These are phyloP conservation scores for Solanum sejunctum DNA, from an alignment of 257 asterid genomes.

Conservation along the genomic window DNA sequence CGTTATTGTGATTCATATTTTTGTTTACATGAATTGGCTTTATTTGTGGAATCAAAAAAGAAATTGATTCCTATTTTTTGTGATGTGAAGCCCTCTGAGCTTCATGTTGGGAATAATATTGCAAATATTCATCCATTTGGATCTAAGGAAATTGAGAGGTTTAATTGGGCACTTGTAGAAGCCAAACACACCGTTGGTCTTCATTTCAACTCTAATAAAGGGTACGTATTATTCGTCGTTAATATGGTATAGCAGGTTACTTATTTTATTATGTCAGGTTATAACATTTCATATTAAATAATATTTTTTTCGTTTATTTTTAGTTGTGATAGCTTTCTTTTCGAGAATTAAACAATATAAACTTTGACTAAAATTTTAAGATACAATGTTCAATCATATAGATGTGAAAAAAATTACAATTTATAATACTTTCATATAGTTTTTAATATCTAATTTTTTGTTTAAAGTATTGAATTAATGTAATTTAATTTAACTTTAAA, in stretches of 20 bases:
- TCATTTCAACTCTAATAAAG: conserved; percentile 25
- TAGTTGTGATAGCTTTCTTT: no score
- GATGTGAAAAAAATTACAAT: no score
- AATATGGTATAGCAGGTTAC: neutral
- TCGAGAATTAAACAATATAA: no score
- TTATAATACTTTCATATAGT: no score
- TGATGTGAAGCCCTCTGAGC: conserved; percentile 41
- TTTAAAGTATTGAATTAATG: no score
- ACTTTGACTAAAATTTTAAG: no score
- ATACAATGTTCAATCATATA: no score
- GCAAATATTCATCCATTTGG: neutral
- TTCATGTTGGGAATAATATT: conserved; percentile 2
- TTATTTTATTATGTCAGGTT: neutral
- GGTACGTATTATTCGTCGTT: conserved; percentile 8
- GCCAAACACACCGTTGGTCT: conserved; percentile 46
- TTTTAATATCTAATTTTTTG: no score
- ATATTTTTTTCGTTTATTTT: neutral
- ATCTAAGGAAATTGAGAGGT: conserved; percentile 15
- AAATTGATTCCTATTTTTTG: conserved; percentile 38
- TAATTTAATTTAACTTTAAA: no score
- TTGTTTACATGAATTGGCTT: conserved; percentile 45
- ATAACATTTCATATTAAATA: neutral
- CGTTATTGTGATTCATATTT: conserved; percentile 42
- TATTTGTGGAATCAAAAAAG: conserved; percentile 28
- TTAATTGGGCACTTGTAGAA: conserved; percentile 28